Evolutionary conservation across 2,329 filamentous ascomycete genomes (phyloP).

Genomic region (Microsporum audouinii): DNA sequence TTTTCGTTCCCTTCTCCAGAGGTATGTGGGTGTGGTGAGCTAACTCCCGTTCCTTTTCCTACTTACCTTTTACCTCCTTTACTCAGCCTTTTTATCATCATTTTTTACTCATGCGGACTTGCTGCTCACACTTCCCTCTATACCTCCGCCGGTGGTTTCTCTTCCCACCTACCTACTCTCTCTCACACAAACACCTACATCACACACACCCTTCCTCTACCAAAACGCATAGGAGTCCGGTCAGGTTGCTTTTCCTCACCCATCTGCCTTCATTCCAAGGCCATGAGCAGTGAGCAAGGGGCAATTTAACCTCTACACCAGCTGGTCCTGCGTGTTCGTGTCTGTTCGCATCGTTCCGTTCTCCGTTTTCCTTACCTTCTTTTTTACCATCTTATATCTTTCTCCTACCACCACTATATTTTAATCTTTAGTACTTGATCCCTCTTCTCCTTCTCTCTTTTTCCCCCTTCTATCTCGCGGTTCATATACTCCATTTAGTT

Average conservation of each 20-base stretch:
- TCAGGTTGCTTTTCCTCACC: slow-evolving; percentile 27
- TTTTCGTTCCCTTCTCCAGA: not conserved
- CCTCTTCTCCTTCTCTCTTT: slow-evolving; percentile 23
- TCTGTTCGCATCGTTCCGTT: slow-evolving; percentile 14
- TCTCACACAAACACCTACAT: not conserved
- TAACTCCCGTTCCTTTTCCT: not conserved
- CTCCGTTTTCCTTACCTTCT: slow-evolving; percentile 16
- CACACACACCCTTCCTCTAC: slow-evolving; percentile 15
- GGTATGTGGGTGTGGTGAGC: not conserved
- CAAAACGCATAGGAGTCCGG: slow-evolving; percentile 33
- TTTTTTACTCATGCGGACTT: not conserved
- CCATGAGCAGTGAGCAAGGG: slow-evolving; percentile 21
- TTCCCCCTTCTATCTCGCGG: slow-evolving; percentile 13
- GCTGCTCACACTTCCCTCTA: not conserved
- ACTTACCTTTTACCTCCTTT: not conserved
- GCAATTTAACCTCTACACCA: slow-evolving; percentile 29
- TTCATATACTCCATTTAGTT: slow-evolving; percentile 9
- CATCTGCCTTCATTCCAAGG: slow-evolving; percentile 22
- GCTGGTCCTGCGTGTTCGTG: slow-evolving; percentile 37
- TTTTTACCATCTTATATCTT: slow-evolving; percentile 22
- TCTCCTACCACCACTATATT: not conserved
- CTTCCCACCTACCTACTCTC: not conserved
- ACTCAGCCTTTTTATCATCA: not conserved
- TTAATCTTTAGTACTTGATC: slow-evolving; percentile 10
- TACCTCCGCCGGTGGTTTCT: not conserved